These are phyloP conservation scores for Pseudogymnoascus sp. DNA, from an alignment of 2,329 filamentous ascomycete species.

Conservation along the genomic window DNA sequence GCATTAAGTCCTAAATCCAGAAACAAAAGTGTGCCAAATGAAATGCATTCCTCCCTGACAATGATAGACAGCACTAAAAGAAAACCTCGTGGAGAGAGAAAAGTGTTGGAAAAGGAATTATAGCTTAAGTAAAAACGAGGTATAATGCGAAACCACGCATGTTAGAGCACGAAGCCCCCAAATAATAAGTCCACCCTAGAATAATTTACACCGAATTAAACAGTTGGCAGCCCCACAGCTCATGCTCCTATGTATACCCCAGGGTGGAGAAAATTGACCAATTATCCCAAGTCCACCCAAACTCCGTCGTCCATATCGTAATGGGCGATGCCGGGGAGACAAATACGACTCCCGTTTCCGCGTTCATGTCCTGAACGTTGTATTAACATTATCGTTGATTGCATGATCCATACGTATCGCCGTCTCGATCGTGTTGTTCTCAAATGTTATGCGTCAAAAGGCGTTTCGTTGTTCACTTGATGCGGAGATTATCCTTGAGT, in stretches of 20 bases:
- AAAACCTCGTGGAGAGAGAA: not conserved
- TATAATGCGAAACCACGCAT: slow-evolving; percentile 6
- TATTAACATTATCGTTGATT: slow-evolving; percentile 10
- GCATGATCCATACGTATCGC: slow-evolving; percentile 4
- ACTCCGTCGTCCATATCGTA: slow-evolving; percentile 2
- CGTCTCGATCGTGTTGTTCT: slow-evolving; percentile 2
- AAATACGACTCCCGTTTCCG: slow-evolving; percentile 6
- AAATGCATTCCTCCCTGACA: not conserved
- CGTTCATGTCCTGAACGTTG: slow-evolving; percentile 5
- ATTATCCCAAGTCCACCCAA: slow-evolving; percentile 6
- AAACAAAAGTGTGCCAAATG: not conserved
- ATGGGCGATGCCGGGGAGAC: not conserved
- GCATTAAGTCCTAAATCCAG: not conserved
- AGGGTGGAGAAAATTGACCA: not conserved
- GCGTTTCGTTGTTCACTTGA: slow-evolving; percentile 3
- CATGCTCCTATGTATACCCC: not conserved
- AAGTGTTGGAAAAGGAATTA: slow-evolving; percentile 4
- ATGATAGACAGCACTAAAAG: not conserved
- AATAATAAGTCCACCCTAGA: slow-evolving; percentile 7
- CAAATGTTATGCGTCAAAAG: slow-evolving; percentile 7
- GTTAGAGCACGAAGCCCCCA: not conserved
- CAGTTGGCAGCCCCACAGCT: not conserved
- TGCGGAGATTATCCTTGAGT: slow-evolving; percentile 11
- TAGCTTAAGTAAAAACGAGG: not conserved
- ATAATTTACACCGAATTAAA: slow-evolving; percentile 9